Percentiles rank a stretch among this genome's conserved stretches.
These are phyloP conservation scores for Powellomyces hirtus DNA, from an alignment of 192 early-diverging fungal species.

Conservation along the genomic window DNA sequence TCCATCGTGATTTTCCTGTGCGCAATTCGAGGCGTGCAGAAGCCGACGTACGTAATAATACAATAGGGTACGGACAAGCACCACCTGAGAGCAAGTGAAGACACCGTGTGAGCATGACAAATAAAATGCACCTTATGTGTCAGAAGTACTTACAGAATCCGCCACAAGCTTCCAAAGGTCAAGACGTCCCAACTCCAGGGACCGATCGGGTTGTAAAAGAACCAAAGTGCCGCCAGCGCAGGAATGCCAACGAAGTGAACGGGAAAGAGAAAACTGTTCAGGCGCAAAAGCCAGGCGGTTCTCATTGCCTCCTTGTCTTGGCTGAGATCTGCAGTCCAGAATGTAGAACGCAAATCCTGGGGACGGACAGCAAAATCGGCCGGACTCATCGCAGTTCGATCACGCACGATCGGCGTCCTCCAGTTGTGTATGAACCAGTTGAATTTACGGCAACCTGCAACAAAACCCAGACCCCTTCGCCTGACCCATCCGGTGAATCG, in stretches of 20 bases:
- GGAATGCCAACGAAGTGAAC: background rate
- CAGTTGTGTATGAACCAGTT: constrained; percentile 3
- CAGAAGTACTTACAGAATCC: constrained; percentile 1
- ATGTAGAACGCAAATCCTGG: background rate
- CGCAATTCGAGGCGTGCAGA: background rate
- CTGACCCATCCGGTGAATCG: background rate
- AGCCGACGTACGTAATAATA: constrained; percentile 4
- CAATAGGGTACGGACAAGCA: constrained; percentile 8
- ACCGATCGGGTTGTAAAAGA: background rate
- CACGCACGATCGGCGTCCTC: background rate
- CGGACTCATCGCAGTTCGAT: background rate
- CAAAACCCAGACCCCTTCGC: background rate
- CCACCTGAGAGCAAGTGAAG: background rate
- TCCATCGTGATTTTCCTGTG: background rate
- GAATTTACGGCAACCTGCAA: background rate
- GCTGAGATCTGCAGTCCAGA: background rate
- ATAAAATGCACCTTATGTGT: background rate
- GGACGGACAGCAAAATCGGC: constrained; percentile 2
- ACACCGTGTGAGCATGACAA: background rate
- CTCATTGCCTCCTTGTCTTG: background rate
- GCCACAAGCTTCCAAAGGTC: background rate
- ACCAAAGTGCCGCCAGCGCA: background rate
- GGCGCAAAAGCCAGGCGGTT: background rate
- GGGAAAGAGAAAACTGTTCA: background rate
- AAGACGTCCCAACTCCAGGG: constrained; percentile 4